These are phyloP conservation scores for Arthromyces matolae DNA, from an alignment of 768 basidiomycete species.

Conservation along the genomic window DNA sequence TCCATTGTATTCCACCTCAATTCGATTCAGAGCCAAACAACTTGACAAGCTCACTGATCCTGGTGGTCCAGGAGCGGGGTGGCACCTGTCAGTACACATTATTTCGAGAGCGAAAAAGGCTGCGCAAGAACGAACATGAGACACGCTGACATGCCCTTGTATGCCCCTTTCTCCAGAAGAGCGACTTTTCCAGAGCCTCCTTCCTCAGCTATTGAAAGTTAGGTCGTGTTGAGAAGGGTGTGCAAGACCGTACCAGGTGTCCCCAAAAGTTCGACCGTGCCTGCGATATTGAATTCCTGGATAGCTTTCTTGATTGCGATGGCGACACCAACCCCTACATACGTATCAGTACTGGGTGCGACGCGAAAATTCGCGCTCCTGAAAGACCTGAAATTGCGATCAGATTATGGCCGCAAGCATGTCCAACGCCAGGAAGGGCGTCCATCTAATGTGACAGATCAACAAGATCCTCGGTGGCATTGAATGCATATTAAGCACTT, in stretches of 20 bases:
- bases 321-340: conserved; percentile 64
- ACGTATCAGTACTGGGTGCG: not conserved
- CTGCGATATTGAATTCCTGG: conserved; percentile 57
- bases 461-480: not conserved
- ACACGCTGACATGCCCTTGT: conserved; percentile 73
- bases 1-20: conserved; percentile 65
- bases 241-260: conserved; percentile 68
- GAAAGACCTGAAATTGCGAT: conserved; percentile 60
- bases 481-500: conserved; percentile 18
- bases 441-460: conserved; percentile 43
- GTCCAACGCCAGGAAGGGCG: conserved; percentile 57
- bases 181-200: conserved; percentile 69
- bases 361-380: not conserved
- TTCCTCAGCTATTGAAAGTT: conserved; percentile 59
- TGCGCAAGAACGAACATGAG: conserved; percentile 49
- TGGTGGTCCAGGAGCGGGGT: conserved; percentile 75
- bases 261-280: conserved; percentile 68
- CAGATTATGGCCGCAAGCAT: conserved; percentile 81
- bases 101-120: not conserved
- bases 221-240: not conserved
- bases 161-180: conserved; percentile 68
- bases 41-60: conserved; percentile 62
- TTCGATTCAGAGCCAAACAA: conserved; percentile 57
- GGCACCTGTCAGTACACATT: conserved; percentile 51
- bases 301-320: conserved; percentile 64